Base-by-base conservation (phyloP, 2,329 filamentous ascomycete species). In the Huntiella decipiens region DNA sequence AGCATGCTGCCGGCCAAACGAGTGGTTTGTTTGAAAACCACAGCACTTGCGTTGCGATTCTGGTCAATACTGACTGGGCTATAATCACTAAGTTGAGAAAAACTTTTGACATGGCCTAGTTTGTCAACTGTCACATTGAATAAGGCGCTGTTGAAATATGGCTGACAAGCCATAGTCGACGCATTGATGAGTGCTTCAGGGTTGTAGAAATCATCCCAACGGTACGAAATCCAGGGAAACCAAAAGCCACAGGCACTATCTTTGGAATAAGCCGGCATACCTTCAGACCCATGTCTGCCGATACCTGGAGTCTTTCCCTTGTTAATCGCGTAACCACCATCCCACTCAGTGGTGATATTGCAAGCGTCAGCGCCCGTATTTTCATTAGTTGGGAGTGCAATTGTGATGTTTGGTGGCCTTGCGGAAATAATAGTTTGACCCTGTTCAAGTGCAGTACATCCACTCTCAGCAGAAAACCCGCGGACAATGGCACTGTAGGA, bases 91-190 rank as follows among this genome's bases (percentile, higher is more conserved):
- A 33, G 3, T 10, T 36, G 28, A 0, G 56, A 19, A 2, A 58
- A 54, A 0, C 47, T 51, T 0, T 57, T 8, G 0, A 65, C 49
- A 12, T 55, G 47, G 0, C 61, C 62, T 0, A 37, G 2, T 0
- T 17, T 0, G 17, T 63, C 56, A 1, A 63, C 49, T 0, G 55
- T 56, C 1, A 64, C 47, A 3, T 62, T 53, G 51, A 65, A 64
- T 39, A 56, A 52, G 0, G 57, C 59, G 0, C 59, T 60, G n/a
- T 56, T 42, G 2, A 63, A 55, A 0, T 51, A n/a, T 0, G 60
- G 57, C 0, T 33, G 22, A 19, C 61, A 63, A 0, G 51, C n/a
- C 31, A 41, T 45, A 12, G 34, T 28, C 3, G 32, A 37, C 1
- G 22, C 16, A 8, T 46, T n/a, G 10, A 46, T 41, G 1, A 19